These are phyloP conservation scores for Eleusine indica DNA, from an alignment of 176 grass and related monocot genomes.

Conservation along the genomic window DNA sequence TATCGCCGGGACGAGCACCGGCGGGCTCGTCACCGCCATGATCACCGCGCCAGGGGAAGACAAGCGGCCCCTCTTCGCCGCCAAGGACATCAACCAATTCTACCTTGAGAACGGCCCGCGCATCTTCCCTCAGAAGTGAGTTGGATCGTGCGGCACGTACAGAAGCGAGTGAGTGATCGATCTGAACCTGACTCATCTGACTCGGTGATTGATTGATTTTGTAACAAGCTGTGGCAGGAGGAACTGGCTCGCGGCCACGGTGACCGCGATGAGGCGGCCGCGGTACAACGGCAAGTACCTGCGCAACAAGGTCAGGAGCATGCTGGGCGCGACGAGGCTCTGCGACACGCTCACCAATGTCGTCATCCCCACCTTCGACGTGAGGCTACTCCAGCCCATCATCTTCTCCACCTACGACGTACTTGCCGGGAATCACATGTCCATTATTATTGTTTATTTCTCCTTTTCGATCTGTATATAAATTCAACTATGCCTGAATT, in stretches of 20 bases:
- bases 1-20: conserved; percentile 62
- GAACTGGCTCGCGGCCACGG: not conserved
- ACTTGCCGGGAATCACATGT: not conserved
- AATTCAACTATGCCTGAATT: no score
- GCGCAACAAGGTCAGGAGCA: conserved; percentile 41
- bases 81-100: conserved; percentile 47
- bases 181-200: not conserved
- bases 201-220: not conserved
- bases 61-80: conserved; percentile 46
- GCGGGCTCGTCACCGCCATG: conserved; percentile 59
- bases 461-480: no score
- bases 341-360: conserved; percentile 58
- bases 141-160: not conserved
- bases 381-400: conserved; percentile 54
- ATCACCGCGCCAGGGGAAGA: conserved; percentile 43
- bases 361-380: conserved; percentile 65
- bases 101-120: conserved; percentile 48
- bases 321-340: conserved; percentile 57
- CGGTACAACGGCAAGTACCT: conserved; percentile 58
- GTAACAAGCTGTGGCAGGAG: not conserved
- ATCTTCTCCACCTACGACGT: conserved; percentile 72
- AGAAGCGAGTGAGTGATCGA: no score
- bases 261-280: conserved; percentile 26
- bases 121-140: conserved; percentile 49
- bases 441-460: no score